Conservation (phyloP, 352 stramenopile genomes). For the Ophiocytium majus region DNA sequence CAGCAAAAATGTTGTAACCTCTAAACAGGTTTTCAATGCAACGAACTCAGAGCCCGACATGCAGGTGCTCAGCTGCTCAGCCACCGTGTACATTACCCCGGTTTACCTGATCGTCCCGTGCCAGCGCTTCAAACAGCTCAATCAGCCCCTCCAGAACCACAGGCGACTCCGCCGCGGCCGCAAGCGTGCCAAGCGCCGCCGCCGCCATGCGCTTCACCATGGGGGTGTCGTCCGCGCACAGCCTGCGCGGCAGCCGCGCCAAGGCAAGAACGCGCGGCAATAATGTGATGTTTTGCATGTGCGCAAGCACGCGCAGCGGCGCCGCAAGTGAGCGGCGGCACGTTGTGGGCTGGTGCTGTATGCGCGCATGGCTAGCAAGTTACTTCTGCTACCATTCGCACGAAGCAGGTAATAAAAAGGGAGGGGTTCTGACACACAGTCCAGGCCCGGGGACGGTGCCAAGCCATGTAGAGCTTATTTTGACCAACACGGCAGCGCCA, state of each 20-base stretch:
- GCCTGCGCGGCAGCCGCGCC: conserved; percentile 82
- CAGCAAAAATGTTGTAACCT: no score
- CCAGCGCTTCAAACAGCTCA: conserved; percentile 71
- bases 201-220: conserved; percentile 80
- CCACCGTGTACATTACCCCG: no score
- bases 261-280: conserved; percentile 74
- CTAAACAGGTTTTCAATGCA: neutral
- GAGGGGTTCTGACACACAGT: no score
- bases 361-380: no score
- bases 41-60: neutral
- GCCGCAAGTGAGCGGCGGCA: neutral
- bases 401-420: no score
- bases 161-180: conserved; percentile 20
- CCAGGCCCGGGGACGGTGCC: no score
- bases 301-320: conserved; percentile 15
- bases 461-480: no score
- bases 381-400: no score
- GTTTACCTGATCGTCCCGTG: conserved; percentile 84
- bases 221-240: conserved; percentile 93
- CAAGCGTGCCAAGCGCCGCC: conserved; percentile 29
- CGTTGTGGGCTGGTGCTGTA: no score
- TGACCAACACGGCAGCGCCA: no score
- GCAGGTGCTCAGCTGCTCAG: neutral
- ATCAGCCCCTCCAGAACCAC: conserved; percentile 65
- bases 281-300: conserved; percentile 61